A percentile compares a stretch with the other conserved stretches of the same genome.
phyloP scores from a whole-genome alignment of 805 yeast species.

The Ogataea polymorpha region DNA sequence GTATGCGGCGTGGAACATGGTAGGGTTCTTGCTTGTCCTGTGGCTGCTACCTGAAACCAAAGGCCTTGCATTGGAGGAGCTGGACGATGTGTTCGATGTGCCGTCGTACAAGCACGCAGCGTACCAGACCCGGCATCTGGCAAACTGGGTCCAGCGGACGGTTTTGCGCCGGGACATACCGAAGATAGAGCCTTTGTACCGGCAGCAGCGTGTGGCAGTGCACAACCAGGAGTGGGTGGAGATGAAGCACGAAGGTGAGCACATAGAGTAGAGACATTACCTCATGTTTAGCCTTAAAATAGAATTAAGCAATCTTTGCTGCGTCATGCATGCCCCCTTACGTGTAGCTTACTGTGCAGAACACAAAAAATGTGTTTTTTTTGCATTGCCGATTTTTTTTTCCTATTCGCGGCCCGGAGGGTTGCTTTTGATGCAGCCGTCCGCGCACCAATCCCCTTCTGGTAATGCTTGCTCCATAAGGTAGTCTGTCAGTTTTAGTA shows the following conservation, averaged over 20 bases:
- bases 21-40: constrained; percentile 67
- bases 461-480: constrained; percentile 2
- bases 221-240: constrained; percentile 63
- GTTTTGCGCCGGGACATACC: constrained; percentile 47
- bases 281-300: constrained; percentile 1
- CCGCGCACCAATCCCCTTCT: neutral
- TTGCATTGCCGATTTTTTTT: neutral
- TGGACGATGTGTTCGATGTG: constrained; percentile 69
- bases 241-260: constrained; percentile 47
- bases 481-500: constrained; percentile 4
- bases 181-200: constrained; percentile 55
- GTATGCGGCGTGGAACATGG: constrained; percentile 81
- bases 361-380: neutral
- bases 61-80: constrained; percentile 69
- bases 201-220: constrained; percentile 56
- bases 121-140: constrained; percentile 39
- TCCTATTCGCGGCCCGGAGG: neutral
- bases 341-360: neutral
- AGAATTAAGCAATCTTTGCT: constrained; percentile 6
- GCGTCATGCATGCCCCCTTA: constrained; percentile 5
- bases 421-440: constrained; percentile 7
- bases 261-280: constrained; percentile 38
- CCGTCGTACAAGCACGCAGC: constrained; percentile 54
- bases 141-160: constrained; percentile 43
- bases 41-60: constrained; percentile 73